Evolutionary conservation across 352 stramenopile genomes (phyloP), one percentile per base, ranked within the genome.

Genomic region (Phytophthora pini): DNA sequence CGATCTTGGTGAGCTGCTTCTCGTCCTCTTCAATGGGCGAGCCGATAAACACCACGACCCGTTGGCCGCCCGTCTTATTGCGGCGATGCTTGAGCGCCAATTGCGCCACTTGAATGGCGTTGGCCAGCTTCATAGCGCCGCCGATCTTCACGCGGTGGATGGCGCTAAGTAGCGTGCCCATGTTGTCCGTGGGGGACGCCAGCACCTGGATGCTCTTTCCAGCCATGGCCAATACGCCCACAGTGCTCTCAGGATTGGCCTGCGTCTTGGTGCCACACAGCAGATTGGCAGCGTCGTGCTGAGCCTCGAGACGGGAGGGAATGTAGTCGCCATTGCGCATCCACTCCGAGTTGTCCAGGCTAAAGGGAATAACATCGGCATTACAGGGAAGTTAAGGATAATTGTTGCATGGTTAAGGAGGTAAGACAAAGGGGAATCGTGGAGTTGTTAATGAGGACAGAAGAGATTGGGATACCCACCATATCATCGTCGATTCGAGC

Each of bases 281-380:
- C 43, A 99, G 72, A 70, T 99, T 99, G 31, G 97, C 97, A 5
- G 98, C 98, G 79, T 99, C 98, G 69, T 98, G 90, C 75, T 99
- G 98, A 5, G 97, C 97, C 68, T 99, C 97, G 51, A 99, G 82
- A 53, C 98, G 94, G 51, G 96, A 98, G 46, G 97, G 97, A 66
- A 98, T 93, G 87, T 99, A 99, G 80, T 99, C 98, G 41, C 98
- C 98, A 80, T 99, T 99, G 43, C 98, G 92, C 97, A 99, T 99
- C 86, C 90, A 98, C 77, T 99, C 95, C 63, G 95, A 99, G 74
- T 98, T 99, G 79, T 99, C 97, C 69, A 99, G 65, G 60, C 87
- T 95, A 32, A 39, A 12, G 54, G 29, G 24, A 51, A 51, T 20
- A 62, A 40, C 31, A 66, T 9, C 13, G 50, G 49, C 50, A 45